phyloP scores from a whole-genome alignment of 2,329 filamentous ascomycete genomes.

The Venturia asperata region DNA sequence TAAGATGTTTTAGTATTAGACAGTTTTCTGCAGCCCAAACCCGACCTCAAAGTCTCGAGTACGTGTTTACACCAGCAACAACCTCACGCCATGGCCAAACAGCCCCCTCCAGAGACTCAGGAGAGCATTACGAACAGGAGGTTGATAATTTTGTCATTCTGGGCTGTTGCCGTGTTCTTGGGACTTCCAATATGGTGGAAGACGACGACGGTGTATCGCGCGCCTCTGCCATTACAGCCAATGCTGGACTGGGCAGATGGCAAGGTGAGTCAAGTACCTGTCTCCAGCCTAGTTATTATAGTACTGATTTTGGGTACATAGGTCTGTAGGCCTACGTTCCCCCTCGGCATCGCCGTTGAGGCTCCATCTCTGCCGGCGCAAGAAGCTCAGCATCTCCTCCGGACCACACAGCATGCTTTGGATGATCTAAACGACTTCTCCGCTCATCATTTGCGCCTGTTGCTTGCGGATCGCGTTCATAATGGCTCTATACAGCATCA shows the following conservation, averaged over 20 bases:
- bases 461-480: slow-evolving; percentile 42
- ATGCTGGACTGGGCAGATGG: slow-evolving; percentile 93
- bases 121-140: slow-evolving; percentile 63
- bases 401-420: slow-evolving; percentile 75
- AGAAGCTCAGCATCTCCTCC: slow-evolving; percentile 67
- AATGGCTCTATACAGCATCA: slow-evolving; percentile 23
- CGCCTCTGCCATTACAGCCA: slow-evolving; percentile 68
- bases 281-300: slow-evolving; percentile 20
- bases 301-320: slow-evolving; percentile 36
- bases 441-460: slow-evolving; percentile 71
- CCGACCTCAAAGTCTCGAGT: background rate
- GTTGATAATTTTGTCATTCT: slow-evolving; percentile 78
- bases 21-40: background rate
- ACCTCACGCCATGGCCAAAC: slow-evolving; percentile 9
- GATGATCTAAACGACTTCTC: slow-evolving; percentile 84
- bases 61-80: slow-evolving; percentile 5
- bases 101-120: slow-evolving; percentile 69
- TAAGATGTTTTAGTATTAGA: background rate
- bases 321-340: slow-evolving; percentile 84
- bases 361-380: slow-evolving; percentile 57
- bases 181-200: slow-evolving; percentile 94
- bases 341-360: slow-evolving; percentile 72
- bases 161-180: slow-evolving; percentile 73
- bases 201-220: slow-evolving; percentile 87
- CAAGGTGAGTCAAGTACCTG: slow-evolving; percentile 49